These are phyloP conservation scores for Chaetothyriales sp. DNA, from an alignment of 2,329 filamentous ascomycete species.

Conservation along the genomic window DNA sequence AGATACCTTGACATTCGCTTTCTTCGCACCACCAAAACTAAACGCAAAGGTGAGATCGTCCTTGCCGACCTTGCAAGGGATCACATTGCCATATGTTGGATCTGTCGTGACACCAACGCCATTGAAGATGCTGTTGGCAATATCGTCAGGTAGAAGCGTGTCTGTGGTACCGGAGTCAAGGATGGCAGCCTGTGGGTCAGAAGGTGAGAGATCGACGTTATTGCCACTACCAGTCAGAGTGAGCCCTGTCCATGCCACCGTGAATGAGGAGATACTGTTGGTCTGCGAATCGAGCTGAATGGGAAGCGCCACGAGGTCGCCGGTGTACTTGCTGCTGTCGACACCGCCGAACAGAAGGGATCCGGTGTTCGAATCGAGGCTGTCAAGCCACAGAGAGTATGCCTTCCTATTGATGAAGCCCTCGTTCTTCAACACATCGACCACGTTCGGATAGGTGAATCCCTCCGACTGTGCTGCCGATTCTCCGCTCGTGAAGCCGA, in stretches of 20 bases:
- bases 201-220: conserved; percentile 25
- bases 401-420: conserved; percentile 35
- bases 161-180: conserved; percentile 64
- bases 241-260: conserved; percentile 31
- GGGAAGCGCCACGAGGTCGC: conserved; percentile 46
- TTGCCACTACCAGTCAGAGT: conserved; percentile 14
- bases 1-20: conserved; percentile 21
- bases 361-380: conserved; percentile 46
- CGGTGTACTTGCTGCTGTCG: conserved; percentile 57
- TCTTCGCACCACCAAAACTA: conserved; percentile 34
- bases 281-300: conserved; percentile 39
- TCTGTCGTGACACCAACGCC: conserved; percentile 40
- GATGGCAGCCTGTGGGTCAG: conserved; percentile 36
- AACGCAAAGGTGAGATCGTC: conserved; percentile 33
- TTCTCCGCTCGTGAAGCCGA: conserved; percentile 23
- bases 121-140: conserved; percentile 39
- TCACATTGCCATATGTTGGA: conserved; percentile 21
- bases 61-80: conserved; percentile 29
- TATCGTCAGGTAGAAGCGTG: conserved; percentile 50
- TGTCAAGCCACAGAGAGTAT: conserved; percentile 26
- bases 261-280: conserved; percentile 31
- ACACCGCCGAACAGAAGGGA: conserved; percentile 69
- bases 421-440: conserved; percentile 48
- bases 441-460: conserved; percentile 42
- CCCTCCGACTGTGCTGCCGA: conserved; percentile 13